These are phyloP conservation scores for Cornus suecica DNA, from an alignment of 148 eudicot species.

Conservation along the genomic window DNA sequence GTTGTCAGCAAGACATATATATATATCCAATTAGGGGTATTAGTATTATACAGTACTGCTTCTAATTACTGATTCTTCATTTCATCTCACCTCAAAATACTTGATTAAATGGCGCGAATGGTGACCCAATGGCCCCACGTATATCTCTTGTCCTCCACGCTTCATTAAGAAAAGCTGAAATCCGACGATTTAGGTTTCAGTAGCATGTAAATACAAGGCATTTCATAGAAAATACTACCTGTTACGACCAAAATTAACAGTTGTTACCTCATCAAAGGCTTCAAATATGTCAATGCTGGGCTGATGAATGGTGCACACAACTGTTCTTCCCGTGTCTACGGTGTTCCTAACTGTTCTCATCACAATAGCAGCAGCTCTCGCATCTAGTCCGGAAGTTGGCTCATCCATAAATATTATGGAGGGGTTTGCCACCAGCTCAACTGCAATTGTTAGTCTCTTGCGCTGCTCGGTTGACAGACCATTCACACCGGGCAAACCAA, in stretches of 20 bases:
- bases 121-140: neutral
- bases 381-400: neutral
- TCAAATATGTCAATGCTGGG: neutral
- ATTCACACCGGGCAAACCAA: neutral
- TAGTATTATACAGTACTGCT: neutral
- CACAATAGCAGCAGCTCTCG: neutral
- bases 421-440: neutral
- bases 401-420: neutral
- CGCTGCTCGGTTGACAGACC: neutral
- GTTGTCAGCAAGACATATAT: neutral
- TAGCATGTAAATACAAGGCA: neutral
- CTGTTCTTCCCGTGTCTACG: neutral
- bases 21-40: neutral
- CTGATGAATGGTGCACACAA: neutral
- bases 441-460: neutral
- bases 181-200: neutral
- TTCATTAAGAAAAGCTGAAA: neutral
- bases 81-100: neutral
- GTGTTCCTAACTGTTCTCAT: neutral
- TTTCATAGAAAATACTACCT: too few relatives aligned
- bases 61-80: too few relatives aligned
- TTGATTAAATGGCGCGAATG: neutral
- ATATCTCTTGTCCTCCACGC: neutral
- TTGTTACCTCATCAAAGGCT: neutral
- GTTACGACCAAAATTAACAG: neutral